Base-by-base conservation (phyloP, 1,284 basidiomycete species). In the Coriolopsis trogii region DNA sequence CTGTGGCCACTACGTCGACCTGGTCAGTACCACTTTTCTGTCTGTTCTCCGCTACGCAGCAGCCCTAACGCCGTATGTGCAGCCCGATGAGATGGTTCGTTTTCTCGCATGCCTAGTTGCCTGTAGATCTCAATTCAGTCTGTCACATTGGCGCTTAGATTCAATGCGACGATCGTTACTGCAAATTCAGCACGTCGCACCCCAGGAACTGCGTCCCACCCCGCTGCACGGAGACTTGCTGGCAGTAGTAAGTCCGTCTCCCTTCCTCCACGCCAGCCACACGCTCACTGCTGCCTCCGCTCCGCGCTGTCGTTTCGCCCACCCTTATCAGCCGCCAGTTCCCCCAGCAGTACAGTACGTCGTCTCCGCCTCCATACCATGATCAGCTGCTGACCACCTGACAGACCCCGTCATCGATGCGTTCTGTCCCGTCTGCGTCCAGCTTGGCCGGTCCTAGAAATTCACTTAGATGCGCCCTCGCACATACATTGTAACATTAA, bases 181-280 rank as follows among this genome's bases (percentile, higher is more conserved):
- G 88, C 78, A 87, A 76, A 69, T 90, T 90, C 72, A 89, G 87
- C 60, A 69, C 76, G 16, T 69, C 66, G 20, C 87, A 90, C 68
- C 84, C 84, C 16, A 58, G 54, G 24, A 72, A 82, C 52, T 91
- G 87, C 62, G 73, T 77, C 20, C 74, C 80, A 21, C 74, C 77
- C 39, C 67, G 73, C 24, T 90, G 87, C 69, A 74, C 66, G 30
- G 70, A 67, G 16, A 82, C 81, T n/a, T 91, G 87, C 64, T 88
- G 86, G 84, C 87, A 88, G 69, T 87, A 87, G 87, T 90, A 68
- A 72, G 87, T 53, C 43, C 29, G 41, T 18, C 29, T 39, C 31
- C 36, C 46, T 46, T 28, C 34, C 33, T 15, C 29, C 30, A 4
- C 16, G 21, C 31, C 24, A 47, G 41, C 6, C n/a, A 33, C 26